Conservation (phyloP, 2,329 filamentous ascomycete species). For the Neofusicoccum laricinum region DNA sequence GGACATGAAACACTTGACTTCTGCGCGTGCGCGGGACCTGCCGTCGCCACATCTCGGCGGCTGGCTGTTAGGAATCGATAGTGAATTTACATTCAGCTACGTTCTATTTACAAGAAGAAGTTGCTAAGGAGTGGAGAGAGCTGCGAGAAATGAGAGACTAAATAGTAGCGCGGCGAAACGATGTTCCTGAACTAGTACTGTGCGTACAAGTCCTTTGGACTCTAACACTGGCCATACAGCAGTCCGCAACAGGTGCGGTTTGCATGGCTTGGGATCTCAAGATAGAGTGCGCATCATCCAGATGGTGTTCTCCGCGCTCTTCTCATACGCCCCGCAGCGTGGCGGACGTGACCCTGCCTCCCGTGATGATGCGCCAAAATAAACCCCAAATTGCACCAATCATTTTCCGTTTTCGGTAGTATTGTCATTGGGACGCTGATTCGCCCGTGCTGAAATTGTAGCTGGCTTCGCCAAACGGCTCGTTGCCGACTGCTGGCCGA, state of each 20-base stretch:
- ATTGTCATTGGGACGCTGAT: not conserved
- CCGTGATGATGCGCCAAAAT: constrained; percentile 1
- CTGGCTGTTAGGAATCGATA: no score
- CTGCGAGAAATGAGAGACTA: no score
- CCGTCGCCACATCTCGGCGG: constrained; percentile 1
- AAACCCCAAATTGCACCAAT: constrained; percentile 9
- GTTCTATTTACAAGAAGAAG: no score
- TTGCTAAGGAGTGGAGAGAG: no score
- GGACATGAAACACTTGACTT: constrained; percentile 6
- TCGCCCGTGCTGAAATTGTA: not conserved
- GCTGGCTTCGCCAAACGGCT: not conserved
- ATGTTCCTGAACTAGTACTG: no score
- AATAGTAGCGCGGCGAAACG: no score
- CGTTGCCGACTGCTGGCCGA: not conserved
- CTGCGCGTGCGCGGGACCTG: constrained; percentile 7
- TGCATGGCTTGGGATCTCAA: not conserved
- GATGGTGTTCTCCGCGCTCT: not conserved
- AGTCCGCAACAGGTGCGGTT: not conserved
- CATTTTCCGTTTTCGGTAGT: not conserved
- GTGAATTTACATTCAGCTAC: no score
- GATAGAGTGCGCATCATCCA: not conserved
- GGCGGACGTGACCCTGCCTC: not conserved
- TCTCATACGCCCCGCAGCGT: not conserved
- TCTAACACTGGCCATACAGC: constrained; percentile 1
- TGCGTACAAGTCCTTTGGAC: no score